Base-by-base conservation (phyloP, 345 rosid genomes). In the Psidium friedrichsthalianum region DNA sequence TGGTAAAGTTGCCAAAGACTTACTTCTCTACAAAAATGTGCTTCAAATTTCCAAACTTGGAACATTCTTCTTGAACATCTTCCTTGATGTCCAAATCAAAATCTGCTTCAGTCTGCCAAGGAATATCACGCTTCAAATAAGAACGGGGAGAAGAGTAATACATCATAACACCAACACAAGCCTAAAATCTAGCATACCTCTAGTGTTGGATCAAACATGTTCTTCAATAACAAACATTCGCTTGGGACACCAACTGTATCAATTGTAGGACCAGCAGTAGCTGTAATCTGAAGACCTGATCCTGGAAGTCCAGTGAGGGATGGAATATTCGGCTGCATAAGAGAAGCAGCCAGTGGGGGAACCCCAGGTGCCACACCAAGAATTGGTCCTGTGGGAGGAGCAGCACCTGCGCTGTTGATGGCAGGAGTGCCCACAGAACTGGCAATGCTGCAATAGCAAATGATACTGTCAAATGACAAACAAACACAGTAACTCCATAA, bases 11-110 rank as follows among this genome's bases (percentile, higher is more conserved):
- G 27, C 83, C 15, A 69, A 10, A 32, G 47, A 91, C 95, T 82
- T 89, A 95, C 99, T 92, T 95, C 93, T 97, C 99, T 18, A 96
- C 96, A 87, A 64, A 90, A 84, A 96, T 92, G 88, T 97, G 99
- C 82, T 89, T 95, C 91, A 97, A 85, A 11, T 83, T 85, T 84
- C 99, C 99, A 20, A 92, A 94, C 85, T 95, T 97, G 0, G 97
- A 89, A 89, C 98, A 95, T 86, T 97, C 98, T 2, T 92, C 98
- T 88, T 88, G 82, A 78, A 96, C 99, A 85, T 97, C 99, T 87
- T 97, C 99, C 91, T 93, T 93, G 84, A 97, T 97, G 90, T 97
- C 99, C 89, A 90, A 47, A 25, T 96, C 95, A 89, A 96, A 97
- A 59, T 95, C 96, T 83, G 94, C 94, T 56, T 96, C 98, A 4